Conservation (phyloP, 805 yeast species). For the Myxozyma melibiosi region DNA sequence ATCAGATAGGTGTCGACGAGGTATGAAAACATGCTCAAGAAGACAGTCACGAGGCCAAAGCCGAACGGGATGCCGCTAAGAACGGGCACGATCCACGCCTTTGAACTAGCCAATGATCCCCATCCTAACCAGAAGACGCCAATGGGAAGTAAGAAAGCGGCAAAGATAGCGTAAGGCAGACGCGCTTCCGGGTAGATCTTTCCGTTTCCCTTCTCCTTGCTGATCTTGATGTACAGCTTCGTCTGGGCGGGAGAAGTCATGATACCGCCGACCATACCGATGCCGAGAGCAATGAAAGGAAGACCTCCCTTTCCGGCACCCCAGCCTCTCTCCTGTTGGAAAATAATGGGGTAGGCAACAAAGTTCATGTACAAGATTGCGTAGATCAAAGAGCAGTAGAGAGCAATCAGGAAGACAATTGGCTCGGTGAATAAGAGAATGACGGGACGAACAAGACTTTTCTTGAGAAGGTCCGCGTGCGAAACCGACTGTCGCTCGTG, state of each 20-base stretch:
- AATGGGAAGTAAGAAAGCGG: slow-evolving; percentile 46
- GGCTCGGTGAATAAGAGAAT: slow-evolving; percentile 56
- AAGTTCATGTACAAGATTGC: slow-evolving; percentile 63
- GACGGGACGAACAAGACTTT: slow-evolving; percentile 74
- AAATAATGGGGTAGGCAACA: slow-evolving; percentile 62
- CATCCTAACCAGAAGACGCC: slow-evolving; percentile 66
- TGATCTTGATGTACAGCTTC: slow-evolving; percentile 37
- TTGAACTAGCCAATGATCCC: slow-evolving; percentile 51
- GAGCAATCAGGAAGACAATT: slow-evolving; percentile 55
- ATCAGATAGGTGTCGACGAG: slow-evolving; percentile 49
- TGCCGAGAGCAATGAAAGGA: slow-evolving; percentile 66
- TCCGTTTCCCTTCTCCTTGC: slow-evolving; percentile 49
- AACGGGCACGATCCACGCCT: slow-evolving; percentile 60
- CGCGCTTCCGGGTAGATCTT: slow-evolving; percentile 61
- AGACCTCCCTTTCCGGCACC: slow-evolving; percentile 59
- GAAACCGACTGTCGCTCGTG: slow-evolving; percentile 79
- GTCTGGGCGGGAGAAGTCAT: slow-evolving; percentile 14
- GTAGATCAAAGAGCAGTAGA: slow-evolving; percentile 48
- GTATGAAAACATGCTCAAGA: slow-evolving; percentile 59
- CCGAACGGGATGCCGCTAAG: slow-evolving; percentile 56
- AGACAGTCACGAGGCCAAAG: slow-evolving; percentile 55
- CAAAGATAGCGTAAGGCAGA: slow-evolving; percentile 54
- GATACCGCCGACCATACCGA: slow-evolving; percentile 70
- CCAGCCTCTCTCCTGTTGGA: slow-evolving; percentile 56
- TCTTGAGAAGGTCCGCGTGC: slow-evolving; percentile 63